Evolutionary conservation across 345 rosid species (phyloP).

Genomic region (Microcos paniculata): DNA sequence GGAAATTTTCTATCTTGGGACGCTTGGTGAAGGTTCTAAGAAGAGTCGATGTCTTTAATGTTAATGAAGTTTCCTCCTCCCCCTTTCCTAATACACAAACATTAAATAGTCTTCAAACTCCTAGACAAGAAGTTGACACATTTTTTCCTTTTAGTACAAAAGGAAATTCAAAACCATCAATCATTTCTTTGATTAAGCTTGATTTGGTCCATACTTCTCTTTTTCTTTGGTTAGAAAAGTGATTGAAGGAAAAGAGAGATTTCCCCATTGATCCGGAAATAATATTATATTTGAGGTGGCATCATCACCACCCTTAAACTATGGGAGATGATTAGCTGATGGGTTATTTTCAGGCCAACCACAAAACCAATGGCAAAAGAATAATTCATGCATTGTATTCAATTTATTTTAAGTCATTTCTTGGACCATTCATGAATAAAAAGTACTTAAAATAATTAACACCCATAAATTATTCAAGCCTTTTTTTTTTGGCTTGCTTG

Average conservation of each 20-base stretch:
- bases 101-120: not conserved
- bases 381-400: not conserved
- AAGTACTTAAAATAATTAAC: not conserved
- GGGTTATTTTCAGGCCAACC: slow-evolving; percentile 17
- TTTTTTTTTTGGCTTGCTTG: not conserved
- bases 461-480: not conserved
- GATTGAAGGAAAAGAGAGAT: not conserved
- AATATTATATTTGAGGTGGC: not conserved
- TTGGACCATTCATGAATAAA: not conserved
- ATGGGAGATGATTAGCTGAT: slow-evolving; percentile 3
- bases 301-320: not conserved
- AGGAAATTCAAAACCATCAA: not conserved
- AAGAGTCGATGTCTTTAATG: not conserved
- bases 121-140: not conserved
- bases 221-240: not conserved
- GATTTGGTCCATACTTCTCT: not conserved
- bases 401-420: not conserved
- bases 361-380: not conserved
- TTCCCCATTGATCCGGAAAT: not conserved
- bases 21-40: not conserved
- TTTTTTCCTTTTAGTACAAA: too few species aligned
- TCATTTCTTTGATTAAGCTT: not conserved
- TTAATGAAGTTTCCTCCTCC: not conserved
- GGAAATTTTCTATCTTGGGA: too few species aligned
- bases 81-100: not conserved